Evolutionary conservation across 2,329 filamentous ascomycete genomes (phyloP).

Genomic region (Chalaropsis thielavioides): DNA sequence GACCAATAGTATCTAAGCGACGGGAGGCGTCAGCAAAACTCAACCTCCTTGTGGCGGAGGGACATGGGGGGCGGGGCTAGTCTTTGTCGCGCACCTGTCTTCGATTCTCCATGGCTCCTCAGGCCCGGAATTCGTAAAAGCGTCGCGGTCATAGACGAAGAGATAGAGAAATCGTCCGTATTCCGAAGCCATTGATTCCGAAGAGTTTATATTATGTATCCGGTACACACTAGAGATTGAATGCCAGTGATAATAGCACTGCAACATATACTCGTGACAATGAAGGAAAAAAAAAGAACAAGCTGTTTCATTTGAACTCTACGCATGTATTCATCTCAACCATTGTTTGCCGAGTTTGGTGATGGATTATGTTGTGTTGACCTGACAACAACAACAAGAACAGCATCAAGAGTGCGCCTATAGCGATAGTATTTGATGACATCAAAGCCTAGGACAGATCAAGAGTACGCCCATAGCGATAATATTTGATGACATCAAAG

Average conservation of each 20-base stretch:
- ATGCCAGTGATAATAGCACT: not conserved
- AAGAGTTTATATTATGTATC: not conserved
- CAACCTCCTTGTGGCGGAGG: not conserved
- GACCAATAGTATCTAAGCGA: constrained; percentile 7
- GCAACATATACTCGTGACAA: not conserved
- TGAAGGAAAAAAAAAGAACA: not conserved
- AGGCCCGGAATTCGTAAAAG: not conserved
- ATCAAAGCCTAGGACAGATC: not conserved
- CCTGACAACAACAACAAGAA: not conserved
- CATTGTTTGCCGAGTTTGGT: not conserved
- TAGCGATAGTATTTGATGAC: not conserved
- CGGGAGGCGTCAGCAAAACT: not conserved
- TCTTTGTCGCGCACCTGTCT: not conserved
- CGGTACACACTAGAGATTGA: not conserved
- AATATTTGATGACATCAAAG: not conserved
- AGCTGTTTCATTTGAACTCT: not conserved
- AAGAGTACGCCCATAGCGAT: not conserved
- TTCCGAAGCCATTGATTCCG: not conserved
- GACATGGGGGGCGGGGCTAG: no score
- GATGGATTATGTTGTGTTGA: not conserved
- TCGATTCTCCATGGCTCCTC: not conserved
- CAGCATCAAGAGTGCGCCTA: not conserved
- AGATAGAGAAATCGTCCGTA: constrained; percentile 6
- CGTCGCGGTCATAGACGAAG: not conserved
- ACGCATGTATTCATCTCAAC: not conserved